Conservation (phyloP, 192 early-diverging fungal genomes). For the Mortierella alpina region DNA sequence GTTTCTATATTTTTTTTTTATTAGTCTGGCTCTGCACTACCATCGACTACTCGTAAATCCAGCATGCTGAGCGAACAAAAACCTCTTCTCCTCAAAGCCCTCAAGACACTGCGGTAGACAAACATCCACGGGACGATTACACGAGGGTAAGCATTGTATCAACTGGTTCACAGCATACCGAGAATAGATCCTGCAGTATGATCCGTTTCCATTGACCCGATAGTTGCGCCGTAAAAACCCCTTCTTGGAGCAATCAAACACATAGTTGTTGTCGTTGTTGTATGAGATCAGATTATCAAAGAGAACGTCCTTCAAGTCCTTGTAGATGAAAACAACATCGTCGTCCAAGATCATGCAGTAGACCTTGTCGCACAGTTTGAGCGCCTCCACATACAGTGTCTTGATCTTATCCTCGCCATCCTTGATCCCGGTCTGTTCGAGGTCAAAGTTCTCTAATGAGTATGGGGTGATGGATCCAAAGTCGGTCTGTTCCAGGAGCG, state of each 20-base stretch:
- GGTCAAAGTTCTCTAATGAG: slow-evolving; percentile 2
- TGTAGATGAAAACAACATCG: slow-evolving; percentile 21
- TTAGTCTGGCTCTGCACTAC: no score
- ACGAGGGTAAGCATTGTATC: no score
- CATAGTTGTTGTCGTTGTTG: slow-evolving; percentile 31
- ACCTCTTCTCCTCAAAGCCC: no score
- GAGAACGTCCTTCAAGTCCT: slow-evolving; percentile 16
- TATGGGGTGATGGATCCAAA: slow-evolving; percentile 1
- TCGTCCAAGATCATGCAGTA: slow-evolving; percentile 21
- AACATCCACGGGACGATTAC: no score
- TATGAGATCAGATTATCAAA: slow-evolving; percentile 20
- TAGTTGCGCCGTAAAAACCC: slow-evolving; percentile 19
- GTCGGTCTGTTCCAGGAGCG: background rate
- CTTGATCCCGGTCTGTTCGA: background rate
- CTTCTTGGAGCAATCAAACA: slow-evolving; percentile 27
- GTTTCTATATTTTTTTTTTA: no score
- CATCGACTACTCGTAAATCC: no score
- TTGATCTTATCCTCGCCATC: slow-evolving; percentile 5
- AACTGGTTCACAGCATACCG: slow-evolving; percentile 3
- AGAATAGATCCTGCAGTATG: slow-evolving; percentile 8
- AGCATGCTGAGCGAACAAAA: no score
- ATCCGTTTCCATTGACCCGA: slow-evolving; percentile 9
- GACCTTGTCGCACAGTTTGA: slow-evolving; percentile 19
- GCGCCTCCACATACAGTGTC: background rate
- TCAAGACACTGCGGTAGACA: no score